Conservation (phyloP, 2,329 filamentous ascomycete genomes). For the Beauveria sp. region DNA sequence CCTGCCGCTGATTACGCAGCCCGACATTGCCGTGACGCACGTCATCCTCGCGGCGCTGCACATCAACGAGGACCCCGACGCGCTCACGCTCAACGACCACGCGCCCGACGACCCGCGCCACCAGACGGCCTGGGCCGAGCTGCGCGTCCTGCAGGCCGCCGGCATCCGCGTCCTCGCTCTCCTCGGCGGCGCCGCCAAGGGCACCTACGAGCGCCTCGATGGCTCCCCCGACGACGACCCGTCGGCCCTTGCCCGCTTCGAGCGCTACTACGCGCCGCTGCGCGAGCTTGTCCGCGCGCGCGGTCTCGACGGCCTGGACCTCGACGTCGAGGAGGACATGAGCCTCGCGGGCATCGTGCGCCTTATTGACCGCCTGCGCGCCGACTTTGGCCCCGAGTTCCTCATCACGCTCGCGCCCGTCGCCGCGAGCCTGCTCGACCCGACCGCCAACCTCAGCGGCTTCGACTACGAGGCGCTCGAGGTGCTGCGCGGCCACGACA, state of each 20-base stretch:
- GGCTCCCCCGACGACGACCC: constrained; percentile 32
- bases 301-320: constrained; percentile 61
- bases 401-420: constrained; percentile 78
- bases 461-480: constrained; percentile 76
- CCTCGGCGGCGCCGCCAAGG: constrained; percentile 77
- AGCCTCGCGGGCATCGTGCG: constrained; percentile 57
- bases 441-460: constrained; percentile 59
- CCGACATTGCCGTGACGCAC: constrained; percentile 57
- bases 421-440: constrained; percentile 58
- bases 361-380: constrained; percentile 58
- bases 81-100: constrained; percentile 75
- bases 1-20: constrained; percentile 41
- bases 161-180: constrained; percentile 79
- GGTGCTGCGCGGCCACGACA: constrained; percentile 52
- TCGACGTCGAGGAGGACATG: constrained; percentile 75
- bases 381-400: constrained; percentile 63
- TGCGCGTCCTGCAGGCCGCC: constrained; percentile 59
- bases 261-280: constrained; percentile 65
- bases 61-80: constrained; percentile 58
- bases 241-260: constrained; percentile 45
- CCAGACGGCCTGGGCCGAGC: constrained; percentile 70
- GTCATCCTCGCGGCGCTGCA: constrained; percentile 83
- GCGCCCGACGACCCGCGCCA: constrained; percentile 60
- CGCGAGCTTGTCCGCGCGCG: constrained; percentile 54
- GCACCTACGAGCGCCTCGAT: constrained; percentile 56